Percentiles rank a stretch among this genome's conserved stretches.
Conservation (phyloP, 768 basidiomycete genomes). For the Macrolepiota fuliginosa region DNA sequence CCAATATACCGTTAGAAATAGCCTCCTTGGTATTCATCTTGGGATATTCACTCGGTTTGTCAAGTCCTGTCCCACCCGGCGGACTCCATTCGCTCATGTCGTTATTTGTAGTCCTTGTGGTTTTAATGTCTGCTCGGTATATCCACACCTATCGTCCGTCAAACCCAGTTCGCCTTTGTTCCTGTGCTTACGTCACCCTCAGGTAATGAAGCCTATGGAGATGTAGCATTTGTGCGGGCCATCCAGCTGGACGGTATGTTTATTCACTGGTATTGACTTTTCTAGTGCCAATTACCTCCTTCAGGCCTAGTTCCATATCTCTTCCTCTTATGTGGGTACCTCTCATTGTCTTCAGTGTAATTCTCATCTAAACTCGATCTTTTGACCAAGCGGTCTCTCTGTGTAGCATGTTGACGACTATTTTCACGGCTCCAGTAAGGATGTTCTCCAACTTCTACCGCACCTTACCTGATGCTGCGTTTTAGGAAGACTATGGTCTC, state of each 20-base stretch:
- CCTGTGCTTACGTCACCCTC: neutral
- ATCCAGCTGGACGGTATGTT: neutral
- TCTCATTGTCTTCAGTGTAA: neutral
- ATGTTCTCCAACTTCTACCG: neutral
- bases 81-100: neutral
- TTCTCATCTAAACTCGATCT: neutral
- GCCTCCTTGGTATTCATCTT: neutral
- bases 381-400: neutral
- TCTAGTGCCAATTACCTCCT: neutral
- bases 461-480: too few species aligned
- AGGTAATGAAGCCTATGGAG: neutral
- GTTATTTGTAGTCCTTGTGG: neutral
- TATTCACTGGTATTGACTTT: neutral
- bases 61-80: neutral
- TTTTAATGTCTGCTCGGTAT: neutral
- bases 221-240: neutral
- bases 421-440: neutral
- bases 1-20: neutral
- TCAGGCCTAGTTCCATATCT: neutral
- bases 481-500: neutral
- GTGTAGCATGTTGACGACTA: neutral
- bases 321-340: neutral
- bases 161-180: neutral
- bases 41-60: neutral
- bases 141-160: too few species aligned